These are phyloP conservation scores for Flaveria floridana DNA, from an alignment of 140 eudicot species.

Conservation along the genomic window DNA sequence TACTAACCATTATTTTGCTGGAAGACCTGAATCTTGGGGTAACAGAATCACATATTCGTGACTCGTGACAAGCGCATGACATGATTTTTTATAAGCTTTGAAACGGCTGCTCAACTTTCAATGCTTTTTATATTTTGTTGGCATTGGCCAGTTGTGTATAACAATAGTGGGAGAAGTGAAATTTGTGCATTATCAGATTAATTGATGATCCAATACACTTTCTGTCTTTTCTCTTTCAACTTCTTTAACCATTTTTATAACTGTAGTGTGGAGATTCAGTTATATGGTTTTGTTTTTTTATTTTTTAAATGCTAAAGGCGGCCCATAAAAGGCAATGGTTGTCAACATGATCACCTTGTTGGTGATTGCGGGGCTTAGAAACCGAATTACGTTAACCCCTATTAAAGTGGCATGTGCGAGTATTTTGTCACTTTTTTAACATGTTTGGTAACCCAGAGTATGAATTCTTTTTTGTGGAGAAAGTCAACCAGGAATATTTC, in stretches of 20 bases:
- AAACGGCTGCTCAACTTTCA: not conserved
- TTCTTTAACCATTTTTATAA: not conserved
- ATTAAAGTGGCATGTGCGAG: constrained; percentile 5
- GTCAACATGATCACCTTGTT: not conserved
- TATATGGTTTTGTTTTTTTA: not conserved
- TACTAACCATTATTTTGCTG: not conserved
- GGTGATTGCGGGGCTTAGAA: not conserved
- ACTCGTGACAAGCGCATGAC: not conserved
- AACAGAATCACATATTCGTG: not conserved
- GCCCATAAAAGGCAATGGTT: not conserved
- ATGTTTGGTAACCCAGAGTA: not conserved
- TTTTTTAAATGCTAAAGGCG: not conserved
- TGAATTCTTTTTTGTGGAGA: not conserved
- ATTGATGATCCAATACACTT: not conserved
- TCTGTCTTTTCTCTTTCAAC: not conserved
- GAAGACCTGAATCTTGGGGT: not conserved
- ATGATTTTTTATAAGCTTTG: not conserved
- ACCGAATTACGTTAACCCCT: not conserved
- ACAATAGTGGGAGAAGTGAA: not conserved
- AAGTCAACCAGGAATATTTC: not conserved
- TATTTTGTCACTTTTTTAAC: not conserved
- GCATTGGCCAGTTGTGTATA: not conserved
- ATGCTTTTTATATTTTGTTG: not conserved
- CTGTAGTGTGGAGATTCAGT: not conserved
- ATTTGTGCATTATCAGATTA: not conserved